Evolutionary conservation across 2,329 filamentous ascomycete genomes (phyloP).

Genomic region (Exophiala bonariae): DNA sequence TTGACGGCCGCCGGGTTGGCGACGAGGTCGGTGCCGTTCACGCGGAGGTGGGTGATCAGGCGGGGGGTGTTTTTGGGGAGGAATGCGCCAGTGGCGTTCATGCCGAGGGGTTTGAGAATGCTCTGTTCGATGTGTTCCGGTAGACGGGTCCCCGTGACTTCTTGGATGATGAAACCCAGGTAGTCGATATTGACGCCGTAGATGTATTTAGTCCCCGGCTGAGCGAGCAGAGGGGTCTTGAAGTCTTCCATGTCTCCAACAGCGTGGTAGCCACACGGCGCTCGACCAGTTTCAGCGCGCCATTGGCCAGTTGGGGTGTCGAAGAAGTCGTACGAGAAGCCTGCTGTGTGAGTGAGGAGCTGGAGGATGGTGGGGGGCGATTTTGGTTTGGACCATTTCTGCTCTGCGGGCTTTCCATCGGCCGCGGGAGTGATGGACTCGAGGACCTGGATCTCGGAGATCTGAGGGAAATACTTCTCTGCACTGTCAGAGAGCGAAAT

Average conservation of each 20-base stretch:
- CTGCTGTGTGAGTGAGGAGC: slow-evolving; percentile 23
- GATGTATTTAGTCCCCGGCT: slow-evolving; percentile 22
- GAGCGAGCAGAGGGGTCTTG: slow-evolving; percentile 14
- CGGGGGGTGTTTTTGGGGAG: slow-evolving; percentile 2
- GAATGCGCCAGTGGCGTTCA: slow-evolving; percentile 25
- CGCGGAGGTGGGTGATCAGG: slow-evolving; percentile 99
- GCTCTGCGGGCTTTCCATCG: slow-evolving; percentile 11
- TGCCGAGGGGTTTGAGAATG: slow-evolving; percentile 48
- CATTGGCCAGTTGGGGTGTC: slow-evolving; percentile 15
- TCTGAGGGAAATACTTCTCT: slow-evolving; percentile 22
- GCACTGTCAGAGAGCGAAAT: slow-evolving; percentile 23
- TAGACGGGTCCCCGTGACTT: slow-evolving; percentile 42
- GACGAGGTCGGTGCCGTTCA: slow-evolving; percentile 7
- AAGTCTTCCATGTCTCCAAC: slow-evolving; percentile 11
- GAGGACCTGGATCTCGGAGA: slow-evolving; percentile 20
- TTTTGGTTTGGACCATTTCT: slow-evolving; percentile 5
- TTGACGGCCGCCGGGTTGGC: slow-evolving; percentile 6
- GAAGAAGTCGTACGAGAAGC: slow-evolving; percentile 26
- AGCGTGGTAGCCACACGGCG: slow-evolving; percentile 10
- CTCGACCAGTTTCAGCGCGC: slow-evolving; percentile 8
- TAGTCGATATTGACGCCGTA: slow-evolving; percentile 46
- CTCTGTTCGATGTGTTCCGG: slow-evolving; percentile 48
- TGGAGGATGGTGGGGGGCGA: slow-evolving; percentile 21
- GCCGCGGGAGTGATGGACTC: slow-evolving; percentile 8
- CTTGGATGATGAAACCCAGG: slow-evolving; percentile 50